Percentiles rank a stretch among this genome's conserved stretches.
Conservation (phyloP, 805 yeast species). For the Candida silvatica region DNA sequence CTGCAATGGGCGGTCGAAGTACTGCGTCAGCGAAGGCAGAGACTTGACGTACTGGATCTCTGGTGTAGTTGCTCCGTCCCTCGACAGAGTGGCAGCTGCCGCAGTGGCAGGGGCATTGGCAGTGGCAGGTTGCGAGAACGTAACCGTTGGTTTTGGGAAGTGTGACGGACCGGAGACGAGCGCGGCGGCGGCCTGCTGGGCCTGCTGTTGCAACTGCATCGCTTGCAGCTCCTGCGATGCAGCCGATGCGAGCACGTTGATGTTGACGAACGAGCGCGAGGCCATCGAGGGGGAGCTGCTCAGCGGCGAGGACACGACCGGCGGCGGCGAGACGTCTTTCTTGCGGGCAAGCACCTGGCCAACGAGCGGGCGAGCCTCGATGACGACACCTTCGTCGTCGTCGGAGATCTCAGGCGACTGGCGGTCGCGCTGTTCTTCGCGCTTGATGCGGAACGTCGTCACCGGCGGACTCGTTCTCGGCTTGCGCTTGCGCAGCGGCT, state of each 20-base stretch:
- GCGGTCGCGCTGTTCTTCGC: too few relatives aligned
- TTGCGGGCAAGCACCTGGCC: background rate
- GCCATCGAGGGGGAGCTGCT: background rate
- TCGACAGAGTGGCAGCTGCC: slow-evolving; percentile 6
- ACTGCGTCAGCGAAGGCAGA: slow-evolving; percentile 42
- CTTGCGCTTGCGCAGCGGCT: background rate
- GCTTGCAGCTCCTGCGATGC: slow-evolving; percentile 45
- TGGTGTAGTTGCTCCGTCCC: slow-evolving; percentile 8
- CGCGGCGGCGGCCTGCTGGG: slow-evolving; percentile 11
- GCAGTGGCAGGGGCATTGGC: background rate
- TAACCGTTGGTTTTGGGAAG: background rate
- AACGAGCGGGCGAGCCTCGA: slow-evolving; percentile 2
- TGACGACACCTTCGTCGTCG: slow-evolving; percentile 8
- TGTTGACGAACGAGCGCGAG: slow-evolving; percentile 12
- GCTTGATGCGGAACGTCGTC: slow-evolving; percentile 20
- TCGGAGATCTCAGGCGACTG: slow-evolving; percentile 3
- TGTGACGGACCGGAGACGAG: slow-evolving; percentile 3
- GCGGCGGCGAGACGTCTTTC: too few relatives aligned
- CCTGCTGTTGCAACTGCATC: slow-evolving; percentile 23
- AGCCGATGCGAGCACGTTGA: slow-evolving; percentile 44
- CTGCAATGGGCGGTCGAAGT: slow-evolving; percentile 22
- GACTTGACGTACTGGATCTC: slow-evolving; percentile 35
- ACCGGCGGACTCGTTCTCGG: slow-evolving; percentile 16
- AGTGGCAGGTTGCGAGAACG: background rate
- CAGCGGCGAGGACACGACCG: too few relatives aligned